phyloP scores from a whole-genome alignment of 2,329 filamentous ascomycete species.

The Amphichorda felina region DNA sequence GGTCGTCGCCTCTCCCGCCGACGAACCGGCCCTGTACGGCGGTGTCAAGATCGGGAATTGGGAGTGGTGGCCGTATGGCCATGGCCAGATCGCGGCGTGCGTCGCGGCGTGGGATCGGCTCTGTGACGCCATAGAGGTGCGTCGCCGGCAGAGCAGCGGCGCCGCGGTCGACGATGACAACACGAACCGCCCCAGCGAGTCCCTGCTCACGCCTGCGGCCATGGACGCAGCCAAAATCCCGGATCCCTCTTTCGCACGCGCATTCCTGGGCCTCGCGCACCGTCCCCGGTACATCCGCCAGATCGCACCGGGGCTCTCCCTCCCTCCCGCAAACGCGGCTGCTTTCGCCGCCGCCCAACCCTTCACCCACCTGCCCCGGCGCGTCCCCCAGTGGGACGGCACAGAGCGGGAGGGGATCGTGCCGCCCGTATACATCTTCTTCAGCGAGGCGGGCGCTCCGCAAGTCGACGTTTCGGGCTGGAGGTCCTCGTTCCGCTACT shows the following conservation, averaged over 20 bases:
- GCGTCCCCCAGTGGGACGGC: constrained; percentile 1
- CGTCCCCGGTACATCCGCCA: constrained; percentile 3
- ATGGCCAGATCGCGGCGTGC: constrained; percentile 11
- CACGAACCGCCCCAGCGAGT: not conserved
- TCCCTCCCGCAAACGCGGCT: constrained; percentile 2
- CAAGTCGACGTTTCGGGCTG: constrained; percentile 2
- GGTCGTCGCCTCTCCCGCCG: constrained; percentile 9
- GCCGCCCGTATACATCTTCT: constrained; percentile 16
- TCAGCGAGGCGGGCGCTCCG: constrained; percentile 5
- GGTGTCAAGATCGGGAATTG: constrained; percentile 13
- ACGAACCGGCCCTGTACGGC: constrained; percentile 7
- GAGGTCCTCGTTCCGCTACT: constrained; percentile 1
- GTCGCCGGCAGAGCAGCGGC: constrained; percentile 3
- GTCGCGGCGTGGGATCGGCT: constrained; percentile 13
- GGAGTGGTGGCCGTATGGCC: constrained; percentile 17
- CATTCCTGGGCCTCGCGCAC: constrained; percentile 5
- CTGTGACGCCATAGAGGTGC: constrained; percentile 12
- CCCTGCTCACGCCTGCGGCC: constrained; percentile 2
- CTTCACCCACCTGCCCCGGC: constrained; percentile 3
- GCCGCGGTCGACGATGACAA: constrained; percentile 3
- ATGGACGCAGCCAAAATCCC: constrained; percentile 3
- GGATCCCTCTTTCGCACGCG: constrained; percentile 4
- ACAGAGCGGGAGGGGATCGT: constrained; percentile 4
- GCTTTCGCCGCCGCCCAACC: constrained; percentile 3
- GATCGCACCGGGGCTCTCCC: constrained; percentile 5